These are phyloP conservation scores for Termitomyces sp. DNA, from an alignment of 768 basidiomycete genomes.

Conservation along the genomic window DNA sequence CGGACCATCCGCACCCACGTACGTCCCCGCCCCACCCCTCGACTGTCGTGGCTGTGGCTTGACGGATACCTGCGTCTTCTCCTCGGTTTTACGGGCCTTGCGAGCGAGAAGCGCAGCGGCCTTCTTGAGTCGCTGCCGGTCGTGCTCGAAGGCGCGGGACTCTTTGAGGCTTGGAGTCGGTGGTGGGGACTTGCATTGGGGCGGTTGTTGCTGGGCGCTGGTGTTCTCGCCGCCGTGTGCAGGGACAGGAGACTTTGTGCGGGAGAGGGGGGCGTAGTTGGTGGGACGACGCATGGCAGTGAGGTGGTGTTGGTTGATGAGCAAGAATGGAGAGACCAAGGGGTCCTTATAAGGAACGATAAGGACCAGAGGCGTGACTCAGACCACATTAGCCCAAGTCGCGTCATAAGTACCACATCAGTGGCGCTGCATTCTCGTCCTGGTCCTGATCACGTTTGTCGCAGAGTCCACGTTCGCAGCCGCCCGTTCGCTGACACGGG, in stretches of 20 bases:
- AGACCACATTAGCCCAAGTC: constrained; percentile 7
- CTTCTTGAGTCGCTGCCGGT: constrained; percentile 45
- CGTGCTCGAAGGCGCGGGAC: constrained; percentile 47
- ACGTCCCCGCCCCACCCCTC: not conserved
- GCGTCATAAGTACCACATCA: constrained; percentile 11
- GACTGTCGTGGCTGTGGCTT: not conserved
- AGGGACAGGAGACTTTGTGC: not conserved
- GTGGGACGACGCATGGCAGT: constrained; percentile 15
- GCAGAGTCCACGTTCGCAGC: not conserved
- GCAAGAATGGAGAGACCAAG: constrained; percentile 1
- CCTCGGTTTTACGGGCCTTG: constrained; percentile 31
- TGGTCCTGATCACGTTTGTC: constrained; percentile 11
- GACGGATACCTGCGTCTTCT: not conserved
- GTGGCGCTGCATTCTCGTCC: constrained; percentile 13
- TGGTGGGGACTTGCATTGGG: constrained; percentile 14
- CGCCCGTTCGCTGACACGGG: too few relatives aligned
- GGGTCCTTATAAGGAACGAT: constrained; percentile 12
- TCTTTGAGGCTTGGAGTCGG: constrained; percentile 33
- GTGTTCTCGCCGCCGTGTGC: not conserved
- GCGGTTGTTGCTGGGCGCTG: not conserved
- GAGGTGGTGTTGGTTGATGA: not conserved
- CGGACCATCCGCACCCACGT: not conserved
- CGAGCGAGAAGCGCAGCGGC: constrained; percentile 38
- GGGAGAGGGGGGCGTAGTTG: constrained; percentile 1
- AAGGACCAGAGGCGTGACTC: constrained; percentile 14